Conservation (phyloP, 2,329 filamentous ascomycete genomes). For the Aspergillus arachidicola region DNA sequence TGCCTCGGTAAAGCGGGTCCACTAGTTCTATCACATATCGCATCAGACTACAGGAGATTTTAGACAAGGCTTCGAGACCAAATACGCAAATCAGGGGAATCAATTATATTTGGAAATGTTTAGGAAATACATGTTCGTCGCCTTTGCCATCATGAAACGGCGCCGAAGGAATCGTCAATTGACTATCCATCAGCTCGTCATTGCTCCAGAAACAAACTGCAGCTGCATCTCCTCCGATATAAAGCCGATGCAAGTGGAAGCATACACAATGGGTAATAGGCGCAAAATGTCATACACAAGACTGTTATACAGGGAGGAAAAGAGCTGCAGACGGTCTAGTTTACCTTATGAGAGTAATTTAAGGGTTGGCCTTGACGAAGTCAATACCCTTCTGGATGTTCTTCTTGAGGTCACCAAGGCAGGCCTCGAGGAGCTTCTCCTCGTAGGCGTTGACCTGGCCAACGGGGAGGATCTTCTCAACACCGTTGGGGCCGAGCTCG, state of each 20-base stretch:
- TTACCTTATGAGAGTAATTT: conserved; percentile 28
- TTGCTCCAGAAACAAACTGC: conserved; percentile 15
- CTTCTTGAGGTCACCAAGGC: conserved; percentile 67
- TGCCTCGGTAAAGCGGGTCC: not conserved
- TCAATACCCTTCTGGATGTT: conserved; percentile 87
- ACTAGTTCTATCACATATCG: not conserved
- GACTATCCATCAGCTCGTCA: conserved; percentile 14
- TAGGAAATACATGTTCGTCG: conserved; percentile 17
- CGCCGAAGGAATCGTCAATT: conserved; percentile 4
- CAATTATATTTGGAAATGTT: conserved; percentile 2
- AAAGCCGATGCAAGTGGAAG: conserved; percentile 23
- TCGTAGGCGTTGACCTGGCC: conserved; percentile 83
- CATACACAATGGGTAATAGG: conserved; percentile 15
- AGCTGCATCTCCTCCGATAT: conserved; percentile 27
- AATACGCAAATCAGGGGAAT: conserved; percentile 6
- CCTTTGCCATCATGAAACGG: conserved; percentile 8
- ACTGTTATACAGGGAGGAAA: conserved; percentile 34
- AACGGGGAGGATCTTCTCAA: conserved; percentile 87
- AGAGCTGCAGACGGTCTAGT: conserved; percentile 17
- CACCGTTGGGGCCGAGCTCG: conserved; percentile 94
- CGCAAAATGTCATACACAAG: conserved; percentile 18
- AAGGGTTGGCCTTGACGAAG: conserved; percentile 63
- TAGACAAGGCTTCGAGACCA: not conserved
- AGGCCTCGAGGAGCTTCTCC: conserved; percentile 85
- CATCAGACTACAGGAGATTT: not conserved